Evolutionary conservation across 768 basidiomycete genomes (phyloP).

Genomic region (Suillus subalutaceus): DNA sequence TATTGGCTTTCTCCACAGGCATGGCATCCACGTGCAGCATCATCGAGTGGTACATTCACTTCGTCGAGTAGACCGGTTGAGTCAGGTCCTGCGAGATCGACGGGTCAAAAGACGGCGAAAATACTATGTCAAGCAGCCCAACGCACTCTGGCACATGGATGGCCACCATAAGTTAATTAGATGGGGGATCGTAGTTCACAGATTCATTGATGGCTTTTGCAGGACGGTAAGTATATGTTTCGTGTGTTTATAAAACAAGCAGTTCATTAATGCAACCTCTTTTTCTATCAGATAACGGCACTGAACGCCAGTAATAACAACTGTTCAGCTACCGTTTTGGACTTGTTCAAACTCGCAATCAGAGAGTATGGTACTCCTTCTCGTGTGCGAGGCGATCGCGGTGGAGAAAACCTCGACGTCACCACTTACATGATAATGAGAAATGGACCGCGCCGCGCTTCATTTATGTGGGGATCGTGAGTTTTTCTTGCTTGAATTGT

Average conservation of each 20-base stretch:
- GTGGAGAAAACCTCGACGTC: conserved; percentile 33
- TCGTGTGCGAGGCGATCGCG: conserved; percentile 27
- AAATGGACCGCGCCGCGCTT: conserved; percentile 21
- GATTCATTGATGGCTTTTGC: not conserved
- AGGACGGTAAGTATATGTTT: not conserved
- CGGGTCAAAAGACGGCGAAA: not conserved
- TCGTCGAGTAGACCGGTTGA: not conserved
- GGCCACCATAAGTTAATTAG: not conserved
- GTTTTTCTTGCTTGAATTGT: not conserved
- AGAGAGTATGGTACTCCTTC: conserved; percentile 23
- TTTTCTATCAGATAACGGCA: conserved; percentile 26
- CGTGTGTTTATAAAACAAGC: not conserved
- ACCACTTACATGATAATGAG: conserved; percentile 28
- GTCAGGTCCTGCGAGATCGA: not conserved
- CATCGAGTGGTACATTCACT: not conserved
- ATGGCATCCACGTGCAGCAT: not conserved
- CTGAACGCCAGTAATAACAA: conserved; percentile 34
- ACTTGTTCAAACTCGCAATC: conserved; percentile 24
- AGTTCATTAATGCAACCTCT: conserved; percentile 10
- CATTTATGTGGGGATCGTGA: conserved; percentile 36
- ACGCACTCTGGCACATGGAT: not conserved
- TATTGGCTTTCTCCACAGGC: not conserved
- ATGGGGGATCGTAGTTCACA: not conserved
- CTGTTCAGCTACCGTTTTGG: conserved; percentile 24
- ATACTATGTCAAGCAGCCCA: not conserved